Percentiles rank a stretch among this genome's conserved stretches.
phyloP scores from a whole-genome alignment of 768 basidiomycete species.

The Gyrodon lividus region DNA sequence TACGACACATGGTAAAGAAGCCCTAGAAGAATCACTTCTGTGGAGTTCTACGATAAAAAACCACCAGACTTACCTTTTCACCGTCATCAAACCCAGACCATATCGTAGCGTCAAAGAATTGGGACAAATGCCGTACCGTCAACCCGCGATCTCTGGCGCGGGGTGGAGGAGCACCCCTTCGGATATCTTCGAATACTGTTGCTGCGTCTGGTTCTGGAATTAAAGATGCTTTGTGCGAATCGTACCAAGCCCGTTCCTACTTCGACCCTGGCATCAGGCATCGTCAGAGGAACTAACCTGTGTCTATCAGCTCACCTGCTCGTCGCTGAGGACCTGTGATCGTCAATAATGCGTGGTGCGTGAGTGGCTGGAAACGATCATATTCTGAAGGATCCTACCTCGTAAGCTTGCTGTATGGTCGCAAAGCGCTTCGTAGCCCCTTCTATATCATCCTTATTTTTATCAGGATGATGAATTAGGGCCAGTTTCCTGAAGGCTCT shows the following conservation, averaged over 20 bases:
- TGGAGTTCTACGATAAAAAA: background rate
- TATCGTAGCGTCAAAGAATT: conserved; percentile 75
- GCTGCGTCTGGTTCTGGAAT: conserved; percentile 81
- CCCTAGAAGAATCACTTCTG: conserved; percentile 47
- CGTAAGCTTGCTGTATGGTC: conserved; percentile 90
- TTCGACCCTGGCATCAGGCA: conserved; percentile 30
- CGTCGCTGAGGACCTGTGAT: conserved; percentile 83
- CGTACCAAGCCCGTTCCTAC: conserved; percentile 99
- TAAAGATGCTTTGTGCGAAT: conserved; percentile 82
- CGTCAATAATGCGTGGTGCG: background rate
- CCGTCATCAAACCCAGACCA: conserved; percentile 68
- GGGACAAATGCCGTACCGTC: conserved; percentile 74
- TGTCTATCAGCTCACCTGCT: conserved; percentile 63
- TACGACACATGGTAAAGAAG: conserved; percentile 87
- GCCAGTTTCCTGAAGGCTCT: conserved; percentile 83
- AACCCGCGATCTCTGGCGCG: conserved; percentile 68
- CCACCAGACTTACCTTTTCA: conserved; percentile 46
- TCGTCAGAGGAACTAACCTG: background rate
- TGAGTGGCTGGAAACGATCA: background rate
- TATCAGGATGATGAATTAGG: conserved; percentile 83
- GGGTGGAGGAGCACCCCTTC: conserved; percentile 59
- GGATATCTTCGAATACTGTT: conserved; percentile 82
- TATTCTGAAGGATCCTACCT: conserved; percentile 46
- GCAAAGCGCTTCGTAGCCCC: conserved; percentile 88
- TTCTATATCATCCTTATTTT: conserved; percentile 81